Percentiles rank a stretch among this genome's conserved stretches.
Conservation (phyloP, 139 green algal genomes). For the Prasinococcaceae sp. region DNA sequence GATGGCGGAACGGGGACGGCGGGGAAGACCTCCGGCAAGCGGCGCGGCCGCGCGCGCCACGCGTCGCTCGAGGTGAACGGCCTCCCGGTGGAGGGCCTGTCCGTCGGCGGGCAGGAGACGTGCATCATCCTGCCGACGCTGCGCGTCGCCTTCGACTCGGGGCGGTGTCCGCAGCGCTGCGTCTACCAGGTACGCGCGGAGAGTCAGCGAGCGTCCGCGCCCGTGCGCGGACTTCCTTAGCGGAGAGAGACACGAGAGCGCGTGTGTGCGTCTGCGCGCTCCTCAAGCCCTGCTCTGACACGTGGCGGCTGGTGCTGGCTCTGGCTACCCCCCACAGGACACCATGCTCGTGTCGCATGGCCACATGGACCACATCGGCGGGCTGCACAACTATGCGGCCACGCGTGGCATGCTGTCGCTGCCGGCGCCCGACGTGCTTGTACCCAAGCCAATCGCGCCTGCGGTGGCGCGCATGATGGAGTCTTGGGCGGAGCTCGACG, state of each 20-base stretch:
- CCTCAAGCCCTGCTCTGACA: too few species aligned
- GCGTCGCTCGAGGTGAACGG: too few species aligned
- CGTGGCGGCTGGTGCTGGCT: too few species aligned
- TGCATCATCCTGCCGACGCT: conserved; percentile 48
- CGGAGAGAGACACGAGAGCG: too few species aligned
- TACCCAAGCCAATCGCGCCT: conserved; percentile 13
- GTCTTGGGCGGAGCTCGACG: conserved; percentile 16
- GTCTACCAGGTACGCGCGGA: conserved; percentile 29
- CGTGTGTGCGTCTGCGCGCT: too few species aligned
- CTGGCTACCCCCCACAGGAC: too few species aligned
- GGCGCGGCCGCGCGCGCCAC: too few species aligned
- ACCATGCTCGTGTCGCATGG: conserved; percentile 47
- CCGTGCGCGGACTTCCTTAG: too few species aligned
- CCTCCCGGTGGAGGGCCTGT: conserved; percentile 18
- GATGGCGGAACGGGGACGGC: too few species aligned
- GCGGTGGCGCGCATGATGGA: conserved; percentile 10
- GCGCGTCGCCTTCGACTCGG: conserved; percentile 52
- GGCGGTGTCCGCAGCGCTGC: conserved; percentile 42
- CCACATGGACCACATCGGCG: conserved; percentile 63
- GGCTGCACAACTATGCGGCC: conserved; percentile 27
- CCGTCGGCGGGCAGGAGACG: conserved; percentile 40
- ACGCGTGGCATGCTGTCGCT: conserved; percentile 24
- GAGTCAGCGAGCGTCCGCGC: too few species aligned
- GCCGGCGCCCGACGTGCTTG: conserved; percentile 26
- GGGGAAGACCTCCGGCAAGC: too few species aligned